phyloP scores from a whole-genome alignment of 352 stramenopile genomes.

The Phytopythium ostracodes region DNA sequence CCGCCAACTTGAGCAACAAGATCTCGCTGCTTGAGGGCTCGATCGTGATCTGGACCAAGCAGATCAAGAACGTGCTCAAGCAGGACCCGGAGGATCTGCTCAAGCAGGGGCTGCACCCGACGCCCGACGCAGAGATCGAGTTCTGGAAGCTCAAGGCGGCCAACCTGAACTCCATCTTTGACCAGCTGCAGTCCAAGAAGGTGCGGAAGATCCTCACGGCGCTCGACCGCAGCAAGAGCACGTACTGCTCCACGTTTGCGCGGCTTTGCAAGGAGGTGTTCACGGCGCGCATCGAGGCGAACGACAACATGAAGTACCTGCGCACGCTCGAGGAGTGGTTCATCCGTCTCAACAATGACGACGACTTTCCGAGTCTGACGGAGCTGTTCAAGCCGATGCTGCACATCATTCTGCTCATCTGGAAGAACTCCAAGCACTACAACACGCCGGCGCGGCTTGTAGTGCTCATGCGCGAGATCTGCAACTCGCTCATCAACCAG shows the following conservation, averaged over 20 bases:
- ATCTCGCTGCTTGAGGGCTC: constrained; percentile 97
- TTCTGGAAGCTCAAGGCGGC: constrained; percentile 98
- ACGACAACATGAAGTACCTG: constrained; percentile 98
- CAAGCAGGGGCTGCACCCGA: constrained; percentile 96
- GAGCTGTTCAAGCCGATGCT: constrained; percentile 98
- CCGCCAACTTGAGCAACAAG: constrained; percentile 83
- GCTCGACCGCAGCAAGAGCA: constrained; percentile 94
- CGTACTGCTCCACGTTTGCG: constrained; percentile 96
- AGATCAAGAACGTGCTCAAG: constrained; percentile 98
- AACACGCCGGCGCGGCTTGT: constrained; percentile 96
- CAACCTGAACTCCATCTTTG: constrained; percentile 95
- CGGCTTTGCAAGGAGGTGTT: constrained; percentile 98
- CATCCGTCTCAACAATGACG: constrained; percentile 92
- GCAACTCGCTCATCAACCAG: constrained; percentile 96
- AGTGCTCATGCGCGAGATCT: constrained; percentile 97
- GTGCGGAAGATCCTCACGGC: constrained; percentile 94
- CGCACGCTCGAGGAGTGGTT: constrained; percentile 96
- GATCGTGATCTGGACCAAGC: constrained; percentile 99
- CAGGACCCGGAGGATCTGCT: constrained; percentile 96
- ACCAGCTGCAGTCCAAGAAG: constrained; percentile 91
- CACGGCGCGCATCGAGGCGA: constrained; percentile 94
- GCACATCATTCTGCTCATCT: constrained; percentile 98
- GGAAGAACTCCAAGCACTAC: constrained; percentile 99
- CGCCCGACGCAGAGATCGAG: constrained; percentile 95
- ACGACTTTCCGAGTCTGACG: constrained; percentile 91